phyloP scores from a whole-genome alignment of 179 eudicot genomes.

The Beta lomatogona region DNA sequence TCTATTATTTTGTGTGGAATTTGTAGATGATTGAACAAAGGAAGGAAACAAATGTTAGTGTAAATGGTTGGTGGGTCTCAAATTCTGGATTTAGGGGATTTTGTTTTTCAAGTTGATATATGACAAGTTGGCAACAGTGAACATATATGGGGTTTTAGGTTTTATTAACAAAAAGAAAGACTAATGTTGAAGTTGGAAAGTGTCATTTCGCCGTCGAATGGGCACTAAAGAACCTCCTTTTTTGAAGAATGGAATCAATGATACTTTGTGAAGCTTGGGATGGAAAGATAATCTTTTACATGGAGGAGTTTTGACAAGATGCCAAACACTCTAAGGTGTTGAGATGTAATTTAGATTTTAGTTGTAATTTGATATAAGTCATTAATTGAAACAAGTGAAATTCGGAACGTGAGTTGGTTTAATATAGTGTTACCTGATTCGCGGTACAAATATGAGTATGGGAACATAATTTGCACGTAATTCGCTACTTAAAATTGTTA shows the following conservation, averaged over 20 bases:
- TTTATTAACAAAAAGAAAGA: background rate
- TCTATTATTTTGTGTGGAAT: background rate
- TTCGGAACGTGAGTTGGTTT: background rate
- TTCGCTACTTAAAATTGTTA: no score
- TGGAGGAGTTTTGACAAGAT: background rate
- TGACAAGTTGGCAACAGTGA: background rate
- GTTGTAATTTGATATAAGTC: background rate
- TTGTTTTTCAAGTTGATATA: conserved; percentile 14
- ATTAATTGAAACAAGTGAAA: background rate
- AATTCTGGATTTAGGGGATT: conserved; percentile 29
- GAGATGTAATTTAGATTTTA: background rate
- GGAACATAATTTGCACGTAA: no score
- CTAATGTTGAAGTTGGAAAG: background rate
- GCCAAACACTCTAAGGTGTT: background rate
- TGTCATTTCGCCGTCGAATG: background rate
- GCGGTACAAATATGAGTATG: no score
- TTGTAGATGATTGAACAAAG: background rate
- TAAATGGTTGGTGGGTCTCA: conserved; percentile 24
- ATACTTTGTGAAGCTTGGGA: background rate
- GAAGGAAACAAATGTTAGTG: background rate
- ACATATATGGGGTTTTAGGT: background rate
- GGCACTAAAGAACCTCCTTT: background rate
- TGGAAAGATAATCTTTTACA: background rate
- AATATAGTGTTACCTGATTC: no score
- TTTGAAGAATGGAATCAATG: background rate